phyloP scores from a whole-genome alignment of 192 early-diverging fungal species.

The Linnemannia hyalina region DNA sequence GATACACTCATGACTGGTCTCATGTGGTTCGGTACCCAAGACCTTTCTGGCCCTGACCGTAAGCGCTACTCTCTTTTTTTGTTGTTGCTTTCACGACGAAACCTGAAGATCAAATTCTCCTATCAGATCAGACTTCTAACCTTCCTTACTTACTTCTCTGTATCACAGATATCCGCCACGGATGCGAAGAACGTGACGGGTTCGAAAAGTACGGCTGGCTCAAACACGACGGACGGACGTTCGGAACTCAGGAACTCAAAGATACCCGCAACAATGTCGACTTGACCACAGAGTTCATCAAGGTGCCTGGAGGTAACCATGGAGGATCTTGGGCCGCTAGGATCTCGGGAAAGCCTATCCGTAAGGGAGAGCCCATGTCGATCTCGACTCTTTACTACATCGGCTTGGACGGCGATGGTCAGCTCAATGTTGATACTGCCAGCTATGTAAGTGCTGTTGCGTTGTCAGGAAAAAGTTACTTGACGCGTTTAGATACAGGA shows the following conservation, averaged over 20 bases:
- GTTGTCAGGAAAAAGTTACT: neutral
- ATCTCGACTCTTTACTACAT: conserved; percentile 82
- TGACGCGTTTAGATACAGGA: neutral
- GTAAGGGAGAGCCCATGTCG: conserved; percentile 57
- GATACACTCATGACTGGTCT: conserved; percentile 89
- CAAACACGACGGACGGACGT: conserved; percentile 87
- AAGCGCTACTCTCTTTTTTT: conserved; percentile 20
- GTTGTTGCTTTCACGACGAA: neutral
- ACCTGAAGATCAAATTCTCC: neutral
- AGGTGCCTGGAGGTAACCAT: conserved; percentile 72
- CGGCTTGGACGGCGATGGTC: conserved; percentile 80
- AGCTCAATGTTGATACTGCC: conserved; percentile 61
- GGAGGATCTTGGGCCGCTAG: conserved; percentile 85
- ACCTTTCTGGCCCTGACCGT: conserved; percentile 68
- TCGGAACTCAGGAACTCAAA: conserved; percentile 80
- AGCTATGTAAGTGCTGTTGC: conserved; percentile 22
- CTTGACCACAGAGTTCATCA: conserved; percentile 83
- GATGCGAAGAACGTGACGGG: conserved; percentile 91
- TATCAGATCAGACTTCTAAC: neutral
- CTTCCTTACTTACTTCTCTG: neutral
- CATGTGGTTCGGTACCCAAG: conserved; percentile 90
- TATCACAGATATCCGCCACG: conserved; percentile 81
- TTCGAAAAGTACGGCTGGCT: conserved; percentile 87
- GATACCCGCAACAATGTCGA: conserved; percentile 75
- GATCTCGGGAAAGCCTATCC: conserved; percentile 78